Evolutionary conservation across 192 early-diverging fungal species (phyloP).

Genomic region (Phycomyces nitens): DNA sequence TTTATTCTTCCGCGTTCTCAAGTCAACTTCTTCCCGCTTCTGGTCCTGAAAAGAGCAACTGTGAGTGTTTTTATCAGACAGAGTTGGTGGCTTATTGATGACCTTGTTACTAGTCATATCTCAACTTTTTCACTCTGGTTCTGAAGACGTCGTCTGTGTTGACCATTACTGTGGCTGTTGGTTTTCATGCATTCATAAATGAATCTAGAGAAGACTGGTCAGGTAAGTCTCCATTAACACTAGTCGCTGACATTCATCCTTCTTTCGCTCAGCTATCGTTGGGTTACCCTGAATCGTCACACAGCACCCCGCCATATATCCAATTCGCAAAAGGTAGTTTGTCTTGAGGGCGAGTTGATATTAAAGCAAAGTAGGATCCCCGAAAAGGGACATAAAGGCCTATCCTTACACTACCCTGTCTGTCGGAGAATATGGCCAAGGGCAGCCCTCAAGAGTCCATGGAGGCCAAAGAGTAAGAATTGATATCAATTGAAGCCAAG

Average conservation of each 20-base stretch:
- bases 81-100: not conserved
- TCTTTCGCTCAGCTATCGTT: not conserved
- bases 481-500: not conserved
- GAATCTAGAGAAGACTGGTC: slow-evolving; percentile 12
- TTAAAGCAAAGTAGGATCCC: not conserved
- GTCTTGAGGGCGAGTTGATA: not conserved
- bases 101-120: not conserved
- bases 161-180: not conserved
- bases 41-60: not conserved
- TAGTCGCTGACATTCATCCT: too few species aligned
- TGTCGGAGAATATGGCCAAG: not conserved
- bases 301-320: not conserved
- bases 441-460: not conserved
- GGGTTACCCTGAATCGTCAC: not conserved
- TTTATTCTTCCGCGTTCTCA: too few species aligned
- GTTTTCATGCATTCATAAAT: slow-evolving; percentile 22
- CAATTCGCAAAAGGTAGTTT: not conserved
- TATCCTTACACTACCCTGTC: not conserved
- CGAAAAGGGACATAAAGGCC: not conserved
- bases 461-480: not conserved
- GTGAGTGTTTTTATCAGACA: not conserved
- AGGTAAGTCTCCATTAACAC: slow-evolving; percentile 2
- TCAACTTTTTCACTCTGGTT: not conserved
- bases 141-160: not conserved
- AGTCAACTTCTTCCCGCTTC: slow-evolving; percentile 5